phyloP scores from a whole-genome alignment of 257 asterid genomes.

The Lantana camara region DNA sequence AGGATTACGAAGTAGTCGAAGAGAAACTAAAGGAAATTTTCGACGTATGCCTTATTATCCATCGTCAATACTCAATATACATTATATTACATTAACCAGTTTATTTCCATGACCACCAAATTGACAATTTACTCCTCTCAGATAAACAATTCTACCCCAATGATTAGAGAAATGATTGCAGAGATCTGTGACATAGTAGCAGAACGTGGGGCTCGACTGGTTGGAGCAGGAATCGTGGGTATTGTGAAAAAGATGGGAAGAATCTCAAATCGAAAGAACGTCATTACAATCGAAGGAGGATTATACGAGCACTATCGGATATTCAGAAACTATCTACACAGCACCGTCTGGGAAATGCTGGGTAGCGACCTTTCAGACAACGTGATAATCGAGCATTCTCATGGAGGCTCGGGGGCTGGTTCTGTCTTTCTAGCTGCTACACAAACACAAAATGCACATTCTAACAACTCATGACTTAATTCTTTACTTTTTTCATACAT shows the following conservation, averaged over 20 bases:
- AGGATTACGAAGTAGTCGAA: constrained; percentile 62
- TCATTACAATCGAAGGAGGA: constrained; percentile 67
- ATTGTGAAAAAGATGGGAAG: constrained; percentile 66
- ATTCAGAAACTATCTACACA: constrained; percentile 70
- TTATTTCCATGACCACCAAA: background rate
- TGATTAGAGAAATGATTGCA: constrained; percentile 59
- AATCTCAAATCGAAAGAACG: constrained; percentile 53
- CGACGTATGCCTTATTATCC: constrained; percentile 36
- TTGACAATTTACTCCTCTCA: constrained; percentile 23
- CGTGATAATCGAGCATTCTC: constrained; percentile 65
- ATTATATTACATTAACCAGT: background rate
- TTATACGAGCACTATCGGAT: constrained; percentile 72
- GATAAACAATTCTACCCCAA: constrained; percentile 54
- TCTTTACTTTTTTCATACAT: background rate
- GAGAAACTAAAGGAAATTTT: constrained; percentile 62
- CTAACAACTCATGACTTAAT: background rate
- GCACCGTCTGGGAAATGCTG: constrained; percentile 86
- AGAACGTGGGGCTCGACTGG: constrained; percentile 82
- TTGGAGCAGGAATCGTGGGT: constrained; percentile 79
- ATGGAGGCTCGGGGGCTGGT: constrained; percentile 82
- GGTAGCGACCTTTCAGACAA: constrained; percentile 69
- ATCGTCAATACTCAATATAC: background rate
- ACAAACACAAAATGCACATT: constrained; percentile 44
- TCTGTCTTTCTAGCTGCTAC: constrained; percentile 73
- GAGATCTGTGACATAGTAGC: constrained; percentile 81